These are phyloP conservation scores for Arctium minus DNA, from an alignment of 129 eudicot species.

Conservation along the genomic window DNA sequence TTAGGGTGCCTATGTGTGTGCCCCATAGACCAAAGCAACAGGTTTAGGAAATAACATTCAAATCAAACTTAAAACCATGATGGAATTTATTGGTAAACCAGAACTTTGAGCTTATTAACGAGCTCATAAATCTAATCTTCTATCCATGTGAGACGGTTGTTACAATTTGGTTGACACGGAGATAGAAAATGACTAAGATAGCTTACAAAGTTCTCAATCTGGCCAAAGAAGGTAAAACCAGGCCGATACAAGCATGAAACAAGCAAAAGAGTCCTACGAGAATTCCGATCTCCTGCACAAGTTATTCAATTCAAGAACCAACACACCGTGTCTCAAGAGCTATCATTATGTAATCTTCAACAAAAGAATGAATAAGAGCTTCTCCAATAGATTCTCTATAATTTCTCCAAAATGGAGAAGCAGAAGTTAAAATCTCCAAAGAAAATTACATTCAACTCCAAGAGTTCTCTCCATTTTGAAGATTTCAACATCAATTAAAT, in stretches of 20 bases:
- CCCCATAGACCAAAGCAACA: neutral
- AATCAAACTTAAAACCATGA: neutral
- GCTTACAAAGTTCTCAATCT: conserved; percentile 80
- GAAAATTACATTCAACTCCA: neutral
- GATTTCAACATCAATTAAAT: neutral
- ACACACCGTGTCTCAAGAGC: neutral
- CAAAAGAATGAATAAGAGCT: neutral
- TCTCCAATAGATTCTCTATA: neutral
- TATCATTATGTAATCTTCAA: neutral
- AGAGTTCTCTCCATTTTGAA: neutral
- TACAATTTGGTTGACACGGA: neutral
- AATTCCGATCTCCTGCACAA: conserved; percentile 75
- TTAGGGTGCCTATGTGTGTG: neutral
- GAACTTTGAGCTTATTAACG: neutral
- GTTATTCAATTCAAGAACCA: neutral
- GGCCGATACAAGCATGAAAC: conserved; percentile 76
- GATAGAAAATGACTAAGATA: conserved; percentile 1
- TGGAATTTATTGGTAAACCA: neutral
- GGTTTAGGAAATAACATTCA: neutral
- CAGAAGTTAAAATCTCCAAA: neutral
- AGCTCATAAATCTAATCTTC: neutral
- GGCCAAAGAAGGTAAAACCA: conserved; percentile 87
- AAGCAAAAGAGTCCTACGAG: conserved; percentile 76
- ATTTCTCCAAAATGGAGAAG: neutral
- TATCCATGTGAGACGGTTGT: neutral